These are phyloP conservation scores for Mentha longifolia DNA, from an alignment of 257 asterid genomes.

Conservation along the genomic window DNA sequence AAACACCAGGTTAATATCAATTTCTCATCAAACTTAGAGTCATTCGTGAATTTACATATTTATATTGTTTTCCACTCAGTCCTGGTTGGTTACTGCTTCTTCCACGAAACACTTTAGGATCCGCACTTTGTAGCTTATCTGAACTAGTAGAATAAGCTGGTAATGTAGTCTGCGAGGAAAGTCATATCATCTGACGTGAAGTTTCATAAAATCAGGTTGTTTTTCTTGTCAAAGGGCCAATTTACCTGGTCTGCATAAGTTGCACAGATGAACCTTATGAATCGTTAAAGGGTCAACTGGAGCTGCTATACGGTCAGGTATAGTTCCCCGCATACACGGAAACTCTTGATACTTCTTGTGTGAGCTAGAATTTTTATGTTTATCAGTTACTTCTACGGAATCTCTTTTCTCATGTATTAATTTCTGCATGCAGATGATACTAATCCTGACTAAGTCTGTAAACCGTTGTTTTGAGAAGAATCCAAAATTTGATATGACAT, in stretches of 20 bases:
- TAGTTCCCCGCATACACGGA: constrained; percentile 14
- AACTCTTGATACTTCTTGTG: constrained; percentile 19
- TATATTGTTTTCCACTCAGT: not conserved
- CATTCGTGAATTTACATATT: constrained; percentile 10
- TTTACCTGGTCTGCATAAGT: constrained; percentile 97
- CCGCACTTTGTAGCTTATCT: constrained; percentile 23
- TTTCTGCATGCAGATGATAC: constrained; percentile 77
- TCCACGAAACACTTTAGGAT: constrained; percentile 3
- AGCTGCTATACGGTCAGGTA: constrained; percentile 92
- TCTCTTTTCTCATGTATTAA: constrained; percentile 30
- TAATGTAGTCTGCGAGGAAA: constrained; percentile 19
- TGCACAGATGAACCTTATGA: constrained; percentile 95
- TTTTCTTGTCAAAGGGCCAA: constrained; percentile 97
- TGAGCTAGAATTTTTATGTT: constrained; percentile 9
- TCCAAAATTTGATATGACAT: constrained; percentile 94
- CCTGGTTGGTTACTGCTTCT: constrained; percentile 14
- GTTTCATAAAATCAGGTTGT: constrained; percentile 63
- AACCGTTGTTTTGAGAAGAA: constrained; percentile 96
- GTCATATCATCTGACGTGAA: constrained; percentile 1
- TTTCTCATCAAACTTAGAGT: constrained; percentile 24
- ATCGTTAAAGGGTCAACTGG: constrained; percentile 87
- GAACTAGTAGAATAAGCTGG: constrained; percentile 26
- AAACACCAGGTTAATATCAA: constrained; percentile 82
- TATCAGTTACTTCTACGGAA: constrained; percentile 14
- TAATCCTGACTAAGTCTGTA: constrained; percentile 93